These are phyloP conservation scores for Oldenlandia corymbosa DNA, from an alignment of 257 asterid genomes.

Conservation along the genomic window DNA sequence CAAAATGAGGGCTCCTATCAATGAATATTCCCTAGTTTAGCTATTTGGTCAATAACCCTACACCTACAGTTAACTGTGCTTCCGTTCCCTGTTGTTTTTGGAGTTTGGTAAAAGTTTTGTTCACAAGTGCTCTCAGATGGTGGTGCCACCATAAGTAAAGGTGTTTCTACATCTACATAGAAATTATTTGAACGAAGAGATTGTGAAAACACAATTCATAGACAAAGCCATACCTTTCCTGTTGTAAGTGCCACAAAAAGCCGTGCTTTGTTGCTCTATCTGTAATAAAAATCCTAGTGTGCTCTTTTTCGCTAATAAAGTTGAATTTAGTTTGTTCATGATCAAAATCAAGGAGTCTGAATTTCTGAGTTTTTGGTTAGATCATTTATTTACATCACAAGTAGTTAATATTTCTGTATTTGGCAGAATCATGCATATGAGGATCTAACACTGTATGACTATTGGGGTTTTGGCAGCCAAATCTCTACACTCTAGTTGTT, in stretches of 20 bases:
- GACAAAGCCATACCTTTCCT: neutral
- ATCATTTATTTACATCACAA: neutral
- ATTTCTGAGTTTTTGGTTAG: neutral
- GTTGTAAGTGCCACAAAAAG: neutral
- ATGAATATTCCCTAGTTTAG: no score
- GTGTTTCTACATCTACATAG: neutral
- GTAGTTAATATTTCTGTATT: neutral
- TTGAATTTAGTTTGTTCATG: no score
- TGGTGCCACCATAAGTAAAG: no score
- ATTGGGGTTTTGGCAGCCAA: slow-evolving; percentile 62
- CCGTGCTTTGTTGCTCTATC: slow-evolving; percentile 1
- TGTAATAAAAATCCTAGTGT: no score
- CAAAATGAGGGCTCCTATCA: no score
- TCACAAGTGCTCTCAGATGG: no score
- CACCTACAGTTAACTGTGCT: no score
- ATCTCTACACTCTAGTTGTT: slow-evolving; percentile 80
- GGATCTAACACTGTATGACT: slow-evolving; percentile 14
- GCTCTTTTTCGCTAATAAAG: no score
- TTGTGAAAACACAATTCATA: neutral
- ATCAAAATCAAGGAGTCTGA: neutral
- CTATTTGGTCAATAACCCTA: no score
- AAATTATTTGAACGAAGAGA: neutral
- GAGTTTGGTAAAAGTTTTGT: no score
- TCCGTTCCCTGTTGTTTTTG: no score
- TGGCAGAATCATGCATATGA: no score